A percentile compares a stretch with the other conserved stretches of the same genome.
phyloP scores from a whole-genome alignment of 2,329 filamentous ascomycete genomes.

The Fusarium mundagurra region DNA sequence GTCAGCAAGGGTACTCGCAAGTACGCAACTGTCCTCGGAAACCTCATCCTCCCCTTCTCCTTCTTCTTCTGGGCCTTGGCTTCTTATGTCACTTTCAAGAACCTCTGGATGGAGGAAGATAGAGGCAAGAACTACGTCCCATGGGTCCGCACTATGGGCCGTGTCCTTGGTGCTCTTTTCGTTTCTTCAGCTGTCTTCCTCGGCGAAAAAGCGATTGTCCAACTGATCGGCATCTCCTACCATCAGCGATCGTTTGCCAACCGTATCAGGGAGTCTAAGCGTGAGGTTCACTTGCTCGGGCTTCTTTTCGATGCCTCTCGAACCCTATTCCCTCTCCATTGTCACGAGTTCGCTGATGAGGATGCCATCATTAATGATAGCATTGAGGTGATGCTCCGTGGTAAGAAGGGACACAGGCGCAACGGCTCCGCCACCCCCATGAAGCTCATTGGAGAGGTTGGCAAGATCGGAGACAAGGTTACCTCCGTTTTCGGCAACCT shows the following conservation, averaged over 20 bases:
- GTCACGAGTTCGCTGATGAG: conserved; percentile 87
- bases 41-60: conserved; percentile 72
- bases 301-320: conserved; percentile 91
- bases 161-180: conserved; percentile 73
- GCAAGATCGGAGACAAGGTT: conserved; percentile 89
- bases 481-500: conserved; percentile 93
- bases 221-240: conserved; percentile 86
- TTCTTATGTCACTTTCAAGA: conserved; percentile 69
- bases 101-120: conserved; percentile 54
- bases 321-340: conserved; percentile 90
- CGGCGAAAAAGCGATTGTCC: conserved; percentile 80
- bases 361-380: conserved; percentile 92
- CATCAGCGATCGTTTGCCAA: conserved; percentile 85
- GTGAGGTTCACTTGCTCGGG: conserved; percentile 81
- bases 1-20: conserved; percentile 76
- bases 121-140: conserved; percentile 47
- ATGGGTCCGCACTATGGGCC: conserved; percentile 69
- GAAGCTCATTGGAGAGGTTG: conserved; percentile 79
- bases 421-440: conserved; percentile 78
- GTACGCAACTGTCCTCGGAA: conserved; percentile 72
- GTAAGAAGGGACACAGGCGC: conserved; percentile 59
- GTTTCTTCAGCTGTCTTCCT: conserved; percentile 77
- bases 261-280: conserved; percentile 89
- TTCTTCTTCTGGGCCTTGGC: conserved; percentile 75
- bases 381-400: conserved; percentile 73